Evolutionary conservation across 306 rosid genomes (phyloP).

Genomic region (Acacia crassicarpa): DNA sequence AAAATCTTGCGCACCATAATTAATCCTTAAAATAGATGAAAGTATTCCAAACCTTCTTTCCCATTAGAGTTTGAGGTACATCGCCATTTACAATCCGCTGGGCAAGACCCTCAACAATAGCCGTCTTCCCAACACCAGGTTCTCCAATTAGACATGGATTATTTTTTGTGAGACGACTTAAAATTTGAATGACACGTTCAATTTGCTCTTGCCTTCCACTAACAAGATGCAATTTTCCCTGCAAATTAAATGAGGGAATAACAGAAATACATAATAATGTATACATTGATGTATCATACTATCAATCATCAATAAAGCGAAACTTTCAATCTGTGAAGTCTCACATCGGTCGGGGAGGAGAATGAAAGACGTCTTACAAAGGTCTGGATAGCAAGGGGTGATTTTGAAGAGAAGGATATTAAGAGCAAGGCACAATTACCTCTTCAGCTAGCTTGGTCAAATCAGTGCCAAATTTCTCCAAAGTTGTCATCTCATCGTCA

Average conservation of each 20-base stretch:
- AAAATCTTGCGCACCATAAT: background rate
- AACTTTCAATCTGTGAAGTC: background rate
- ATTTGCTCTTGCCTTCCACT: slow-evolving; percentile 95
- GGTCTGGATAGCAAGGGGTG: no score
- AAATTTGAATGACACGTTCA: slow-evolving; percentile 90
- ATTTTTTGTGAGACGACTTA: slow-evolving; percentile 88
- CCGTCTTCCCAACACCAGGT: slow-evolving; percentile 99
- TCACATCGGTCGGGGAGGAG: no score
- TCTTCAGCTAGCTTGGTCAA: slow-evolving; percentile 96
- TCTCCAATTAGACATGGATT: slow-evolving; percentile 98
- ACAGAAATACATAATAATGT: background rate
- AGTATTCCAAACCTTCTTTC: slow-evolving; percentile 72
- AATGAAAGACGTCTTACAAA: no score
- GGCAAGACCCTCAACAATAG: slow-evolving; percentile 98
- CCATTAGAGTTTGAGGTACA: slow-evolving; percentile 96
- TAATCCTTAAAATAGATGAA: background rate
- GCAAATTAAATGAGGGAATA: slow-evolving; percentile 3
- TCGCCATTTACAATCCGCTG: slow-evolving; percentile 90
- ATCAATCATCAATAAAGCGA: background rate
- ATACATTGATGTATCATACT: background rate
- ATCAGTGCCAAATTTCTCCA: slow-evolving; percentile 93
- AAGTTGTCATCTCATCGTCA: slow-evolving; percentile 81
- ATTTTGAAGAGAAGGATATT: no score
- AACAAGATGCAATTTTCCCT: slow-evolving; percentile 97
- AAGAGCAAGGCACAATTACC: slow-evolving; percentile 36